phyloP scores from a whole-genome alignment of 1,284 basidiomycete genomes.

The Schizopora paradoxa region DNA sequence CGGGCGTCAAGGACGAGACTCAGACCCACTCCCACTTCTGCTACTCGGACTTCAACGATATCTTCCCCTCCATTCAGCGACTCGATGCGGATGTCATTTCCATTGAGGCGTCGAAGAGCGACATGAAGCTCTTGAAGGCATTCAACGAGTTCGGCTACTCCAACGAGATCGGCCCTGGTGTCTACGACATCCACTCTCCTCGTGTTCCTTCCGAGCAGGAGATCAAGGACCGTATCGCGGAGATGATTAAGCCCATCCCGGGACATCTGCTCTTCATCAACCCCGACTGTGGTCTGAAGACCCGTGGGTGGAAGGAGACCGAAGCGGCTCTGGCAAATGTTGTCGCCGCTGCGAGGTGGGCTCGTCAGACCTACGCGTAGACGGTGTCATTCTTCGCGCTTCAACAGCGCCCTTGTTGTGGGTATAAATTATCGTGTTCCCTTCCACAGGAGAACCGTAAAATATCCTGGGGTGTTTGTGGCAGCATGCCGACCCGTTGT shows the following conservation, averaged over 20 bases:
- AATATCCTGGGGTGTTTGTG: constrained; percentile 18
- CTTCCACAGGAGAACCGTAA: constrained; percentile 1
- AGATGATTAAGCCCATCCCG: constrained; percentile 79
- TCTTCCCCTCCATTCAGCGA: constrained; percentile 96
- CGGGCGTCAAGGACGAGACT: constrained; percentile 86
- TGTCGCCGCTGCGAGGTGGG: constrained; percentile 88
- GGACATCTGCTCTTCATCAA: constrained; percentile 86
- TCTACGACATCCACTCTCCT: constrained; percentile 99
- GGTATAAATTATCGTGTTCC: constrained; percentile 39
- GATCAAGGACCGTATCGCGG: constrained; percentile 89
- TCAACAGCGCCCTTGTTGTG: constrained; percentile 77
- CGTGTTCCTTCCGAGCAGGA: constrained; percentile 94
- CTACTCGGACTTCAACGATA: constrained; percentile 95
- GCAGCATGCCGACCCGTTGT: constrained; percentile 2
- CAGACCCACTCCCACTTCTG: constrained; percentile 99
- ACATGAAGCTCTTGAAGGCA: constrained; percentile 94
- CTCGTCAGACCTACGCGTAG: constrained; percentile 76
- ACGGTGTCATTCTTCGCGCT: constrained; percentile 54
- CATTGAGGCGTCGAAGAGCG: constrained; percentile 97
- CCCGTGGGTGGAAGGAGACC: constrained; percentile 95
- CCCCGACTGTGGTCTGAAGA: constrained; percentile 88
- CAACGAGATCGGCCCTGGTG: constrained; percentile 98
- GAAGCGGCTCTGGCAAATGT: constrained; percentile 86
- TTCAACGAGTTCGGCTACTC: constrained; percentile 97
- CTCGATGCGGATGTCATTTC: constrained; percentile 99